Percentiles rank a stretch among this genome's conserved stretches.
Conservation (phyloP, 768 basidiomycete species). For the Leccinum subgranulosum region DNA sequence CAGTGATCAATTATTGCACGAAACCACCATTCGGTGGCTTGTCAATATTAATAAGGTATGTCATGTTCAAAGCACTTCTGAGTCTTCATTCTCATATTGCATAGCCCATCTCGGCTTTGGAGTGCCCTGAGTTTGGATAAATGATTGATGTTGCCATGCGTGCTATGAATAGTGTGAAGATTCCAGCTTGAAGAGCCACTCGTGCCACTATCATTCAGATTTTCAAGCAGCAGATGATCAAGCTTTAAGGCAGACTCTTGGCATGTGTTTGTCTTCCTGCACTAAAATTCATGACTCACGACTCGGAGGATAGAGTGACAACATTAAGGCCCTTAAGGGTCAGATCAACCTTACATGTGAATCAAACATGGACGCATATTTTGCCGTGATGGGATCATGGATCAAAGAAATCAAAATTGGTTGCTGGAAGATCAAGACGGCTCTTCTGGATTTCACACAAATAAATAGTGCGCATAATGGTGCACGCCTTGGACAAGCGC, state of each 20-base stretch:
- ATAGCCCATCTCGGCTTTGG: background rate
- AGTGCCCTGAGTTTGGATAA: too few species aligned
- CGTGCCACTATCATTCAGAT: too few species aligned
- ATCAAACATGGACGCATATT: background rate
- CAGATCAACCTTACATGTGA: slow-evolving; percentile 6
- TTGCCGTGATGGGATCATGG: background rate
- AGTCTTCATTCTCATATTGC: background rate
- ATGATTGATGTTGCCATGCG: too few species aligned
- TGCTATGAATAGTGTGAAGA: too few species aligned
- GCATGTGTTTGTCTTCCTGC: too few species aligned
- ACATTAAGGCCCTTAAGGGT: background rate
- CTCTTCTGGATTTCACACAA: slow-evolving; percentile 34
- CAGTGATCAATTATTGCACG: background rate
- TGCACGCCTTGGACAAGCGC: too few species aligned
- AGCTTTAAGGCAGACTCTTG: too few species aligned
- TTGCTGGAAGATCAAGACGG: slow-evolving; percentile 5
- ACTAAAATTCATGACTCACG: too few species aligned
- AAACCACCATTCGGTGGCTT: background rate
- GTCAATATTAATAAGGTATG: background rate
- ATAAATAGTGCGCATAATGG: slow-evolving; percentile 42
- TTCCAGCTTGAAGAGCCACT: too few species aligned
- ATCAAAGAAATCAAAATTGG: background rate
- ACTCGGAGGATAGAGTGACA: background rate
- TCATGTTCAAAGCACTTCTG: background rate
- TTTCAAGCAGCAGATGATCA: too few species aligned